Base-by-base conservation (phyloP, 768 basidiomycete species). In the Russula dissimulans region DNA sequence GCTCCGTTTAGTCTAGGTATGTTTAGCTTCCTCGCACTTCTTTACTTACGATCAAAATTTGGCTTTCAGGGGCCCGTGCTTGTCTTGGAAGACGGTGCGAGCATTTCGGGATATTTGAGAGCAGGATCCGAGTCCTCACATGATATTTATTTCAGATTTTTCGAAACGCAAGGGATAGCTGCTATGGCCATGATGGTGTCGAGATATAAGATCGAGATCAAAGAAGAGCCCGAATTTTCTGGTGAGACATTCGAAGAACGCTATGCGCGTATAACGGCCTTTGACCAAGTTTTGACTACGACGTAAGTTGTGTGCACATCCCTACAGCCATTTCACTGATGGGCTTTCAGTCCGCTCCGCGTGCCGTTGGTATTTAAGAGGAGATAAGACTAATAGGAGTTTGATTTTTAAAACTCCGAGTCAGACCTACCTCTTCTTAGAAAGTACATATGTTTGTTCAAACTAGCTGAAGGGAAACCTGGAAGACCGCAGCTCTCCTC, bases 131-230 rank as follows among this genome's bases (percentile, higher is more conserved):
- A 26, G 43, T 41, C 9, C 36, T 57, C 26, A 61, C 12, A 8
- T 1, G 5, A 9, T 14, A 8, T 48, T 26, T 26, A 26, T 26
- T 34, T 10, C 53, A 80, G 78, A 62, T 81, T 81, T 65, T 74
- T 74, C 31, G 80, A 82, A 67, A 78, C 77, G 0, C 78, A 80
- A 63, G 76, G 72, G 29, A 70, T 79, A 44, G 79, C 77, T 1
- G 71, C 75, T 45, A 67, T 83, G 29, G 76, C 77, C 4, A 73
- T 78, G 70, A 63, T 83, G 18, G 67, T 81, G 5, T 73, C 70
- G 6, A 69, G 64, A 39, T 82, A 79, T 64, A 77, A 73, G 57
- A 73, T 81, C 49, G 72, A 75, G 48, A 61, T 81, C 39, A 79
- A 79, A 59, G 78, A 80, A 36, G 80, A 82, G 51, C 75, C 61